Evolutionary conservation across 768 basidiomycete genomes (phyloP).

Genomic region (Russula virescens): DNA sequence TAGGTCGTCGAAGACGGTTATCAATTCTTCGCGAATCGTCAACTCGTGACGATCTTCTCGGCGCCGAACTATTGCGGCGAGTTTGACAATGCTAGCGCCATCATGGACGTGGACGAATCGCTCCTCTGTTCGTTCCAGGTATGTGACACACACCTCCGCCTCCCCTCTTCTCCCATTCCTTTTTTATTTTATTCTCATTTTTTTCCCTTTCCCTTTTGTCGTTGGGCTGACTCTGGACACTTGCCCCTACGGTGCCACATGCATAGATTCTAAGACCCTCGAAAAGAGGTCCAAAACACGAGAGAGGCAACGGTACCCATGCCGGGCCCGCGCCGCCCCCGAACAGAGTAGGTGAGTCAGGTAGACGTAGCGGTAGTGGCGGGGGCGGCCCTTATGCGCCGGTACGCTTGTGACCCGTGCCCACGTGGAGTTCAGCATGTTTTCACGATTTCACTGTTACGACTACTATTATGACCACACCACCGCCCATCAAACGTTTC

Average conservation of each 20-base stretch:
- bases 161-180: conserved; percentile 1
- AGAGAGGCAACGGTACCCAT: conserved; percentile 78
- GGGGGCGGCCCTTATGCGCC: no score
- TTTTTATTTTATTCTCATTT: neutral
- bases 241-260: no score
- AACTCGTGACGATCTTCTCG: conserved; percentile 93
- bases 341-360: conserved; percentile 51
- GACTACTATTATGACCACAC: neutral
- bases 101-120: conserved; percentile 99
- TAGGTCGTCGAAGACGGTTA: conserved; percentile 99
- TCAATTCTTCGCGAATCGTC: conserved; percentile 97
- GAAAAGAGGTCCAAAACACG: conserved; percentile 93
- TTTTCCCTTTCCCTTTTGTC: neutral
- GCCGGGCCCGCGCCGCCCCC: conserved; percentile 92
- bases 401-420: neutral
- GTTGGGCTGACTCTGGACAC: neutral
- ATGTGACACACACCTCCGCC: neutral
- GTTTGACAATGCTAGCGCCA: conserved; percentile 98
- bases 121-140: conserved; percentile 97
- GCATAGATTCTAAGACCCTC: conserved; percentile 92
- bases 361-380: neutral
- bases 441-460: neutral
- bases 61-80: conserved; percentile 93
- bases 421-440: neutral
- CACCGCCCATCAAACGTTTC: neutral